Base-by-base conservation (phyloP, 768 basidiomycete genomes). In the Grammothele lineata region DNA sequence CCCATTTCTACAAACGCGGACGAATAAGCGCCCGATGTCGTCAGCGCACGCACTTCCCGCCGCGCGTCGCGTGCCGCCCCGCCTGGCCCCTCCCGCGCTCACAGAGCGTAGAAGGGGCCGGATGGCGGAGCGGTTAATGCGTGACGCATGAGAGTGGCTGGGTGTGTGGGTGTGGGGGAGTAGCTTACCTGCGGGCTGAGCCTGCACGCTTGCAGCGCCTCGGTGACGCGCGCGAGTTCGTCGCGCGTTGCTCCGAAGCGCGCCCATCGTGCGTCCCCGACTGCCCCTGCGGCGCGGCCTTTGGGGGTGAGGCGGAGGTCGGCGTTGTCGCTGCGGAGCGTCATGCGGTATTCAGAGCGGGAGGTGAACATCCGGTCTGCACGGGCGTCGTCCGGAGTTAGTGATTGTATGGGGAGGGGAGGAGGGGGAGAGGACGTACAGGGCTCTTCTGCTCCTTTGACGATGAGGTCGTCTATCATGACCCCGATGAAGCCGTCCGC, bases 361-460 rank as follows among this genome's bases (percentile, higher is more conserved):
- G 87, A 87, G 0, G 92, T 94, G 64, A 95, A 94, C 89, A 94
- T 93, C 22, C 92, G 86, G 56, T 94, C 90, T 92, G 57, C 35
- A 34, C 4, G 18, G 37, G 10, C 30, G 15, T 9, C 8, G 9
- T 15, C 9, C 8, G 15, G 15, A 36, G 18, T 14, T 14, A 10
- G 25, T 38, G 7, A 42, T 36, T 22, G n/a, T n/a, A 2, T 25
- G 40, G 9, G 19, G 19, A 21, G 3, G 15, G 5, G 18, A 6
- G 25, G 12, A 11, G 33, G n/a, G n/a, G n/a, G n/a, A 14, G 18
- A 27, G 25, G 34, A 70, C 83, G 30, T 61, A 92, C 91, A 95
- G 40, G 92, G 92, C 61, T 95, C 92, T 59, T 92, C 88, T 3
- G 87, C 85, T 3, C 92, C 92, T 59, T 91, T 92, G 35, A 85